Evolutionary conservation across 2,329 filamentous ascomycete genomes (phyloP).

Genomic region (Fusarium sp.): DNA sequence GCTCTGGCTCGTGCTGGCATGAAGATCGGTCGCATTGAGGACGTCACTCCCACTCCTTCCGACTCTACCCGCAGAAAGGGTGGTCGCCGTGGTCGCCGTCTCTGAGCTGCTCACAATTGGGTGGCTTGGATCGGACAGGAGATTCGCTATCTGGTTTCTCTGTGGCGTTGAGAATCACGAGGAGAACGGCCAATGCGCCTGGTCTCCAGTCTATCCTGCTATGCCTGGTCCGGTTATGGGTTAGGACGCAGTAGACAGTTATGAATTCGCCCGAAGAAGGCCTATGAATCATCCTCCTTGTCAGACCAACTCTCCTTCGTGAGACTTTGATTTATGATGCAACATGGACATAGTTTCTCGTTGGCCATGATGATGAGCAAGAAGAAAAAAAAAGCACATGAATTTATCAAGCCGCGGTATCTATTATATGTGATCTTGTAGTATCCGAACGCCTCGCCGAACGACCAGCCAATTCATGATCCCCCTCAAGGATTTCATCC

Average conservation of each 20-base stretch:
- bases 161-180: slow-evolving; percentile 78
- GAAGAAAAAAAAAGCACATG: slow-evolving; percentile 4
- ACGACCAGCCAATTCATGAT: background rate
- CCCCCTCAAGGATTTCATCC: background rate
- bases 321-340: slow-evolving; percentile 26
- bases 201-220: slow-evolving; percentile 69
- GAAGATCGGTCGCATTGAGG: slow-evolving; percentile 99
- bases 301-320: slow-evolving; percentile 41
- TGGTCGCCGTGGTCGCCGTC: slow-evolving; percentile 99
- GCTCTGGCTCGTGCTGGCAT: slow-evolving; percentile 98
- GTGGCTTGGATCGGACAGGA: slow-evolving; percentile 51
- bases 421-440: slow-evolving; percentile 14
- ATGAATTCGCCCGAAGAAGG: slow-evolving; percentile 59
- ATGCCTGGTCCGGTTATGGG: slow-evolving; percentile 53
- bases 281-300: slow-evolving; percentile 54
- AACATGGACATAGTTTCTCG: slow-evolving; percentile 19
- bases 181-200: slow-evolving; percentile 76
- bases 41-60: slow-evolving; percentile 98
- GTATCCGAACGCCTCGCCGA: slow-evolving; percentile 30
- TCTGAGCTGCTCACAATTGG: slow-evolving; percentile 69
- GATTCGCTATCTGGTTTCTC: slow-evolving; percentile 62
- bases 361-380: slow-evolving; percentile 20
- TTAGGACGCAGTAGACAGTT: slow-evolving; percentile 54
- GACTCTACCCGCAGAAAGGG: slow-evolving; percentile 99
- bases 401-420: background rate